These are phyloP conservation scores for Calendula officinalis DNA, from an alignment of 129 eudicot genomes.

Conservation along the genomic window DNA sequence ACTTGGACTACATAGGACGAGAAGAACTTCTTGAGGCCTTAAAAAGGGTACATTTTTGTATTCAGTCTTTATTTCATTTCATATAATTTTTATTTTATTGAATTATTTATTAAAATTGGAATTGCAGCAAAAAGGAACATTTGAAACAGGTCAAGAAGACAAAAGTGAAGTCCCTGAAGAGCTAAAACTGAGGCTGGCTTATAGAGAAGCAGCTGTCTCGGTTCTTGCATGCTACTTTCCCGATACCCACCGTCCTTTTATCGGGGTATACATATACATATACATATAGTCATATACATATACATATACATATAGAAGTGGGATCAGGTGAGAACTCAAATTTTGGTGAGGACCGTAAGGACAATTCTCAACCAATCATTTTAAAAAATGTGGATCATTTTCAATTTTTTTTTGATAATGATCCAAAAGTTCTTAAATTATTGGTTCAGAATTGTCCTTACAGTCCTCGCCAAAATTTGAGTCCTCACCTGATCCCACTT, in stretches of 20 bases:
- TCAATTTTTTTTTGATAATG: too few relatives aligned
- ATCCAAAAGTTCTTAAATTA: not conserved
- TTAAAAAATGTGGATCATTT: too few relatives aligned
- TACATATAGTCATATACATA: not conserved
- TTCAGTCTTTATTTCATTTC: not conserved
- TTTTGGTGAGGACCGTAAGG: too few relatives aligned
- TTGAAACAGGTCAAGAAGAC: slow-evolving; percentile 98
- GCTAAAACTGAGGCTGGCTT: slow-evolving; percentile 80
- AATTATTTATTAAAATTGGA: slow-evolving; percentile 10
- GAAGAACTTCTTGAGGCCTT: slow-evolving; percentile 91
- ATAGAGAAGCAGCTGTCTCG: slow-evolving; percentile 95
- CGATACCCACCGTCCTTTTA: slow-evolving; percentile 73
- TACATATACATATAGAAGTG: too few relatives aligned
- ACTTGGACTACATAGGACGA: slow-evolving; percentile 74
- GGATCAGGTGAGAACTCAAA: too few relatives aligned
- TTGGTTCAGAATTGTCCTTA: not conserved
- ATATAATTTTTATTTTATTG: not conserved
- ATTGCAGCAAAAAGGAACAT: slow-evolving; percentile 91
- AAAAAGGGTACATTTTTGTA: slow-evolving; percentile 61
- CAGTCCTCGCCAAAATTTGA: too few relatives aligned
- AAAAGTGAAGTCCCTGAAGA: slow-evolving; percentile 79
- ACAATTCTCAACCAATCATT: too few relatives aligned
- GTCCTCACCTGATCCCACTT: not conserved
- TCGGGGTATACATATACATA: slow-evolving; percentile 40
- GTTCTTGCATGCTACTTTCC: slow-evolving; percentile 89